Conservation (phyloP, 2,329 filamentous ascomycete genomes). For the Drechmeria coniospora region DNA sequence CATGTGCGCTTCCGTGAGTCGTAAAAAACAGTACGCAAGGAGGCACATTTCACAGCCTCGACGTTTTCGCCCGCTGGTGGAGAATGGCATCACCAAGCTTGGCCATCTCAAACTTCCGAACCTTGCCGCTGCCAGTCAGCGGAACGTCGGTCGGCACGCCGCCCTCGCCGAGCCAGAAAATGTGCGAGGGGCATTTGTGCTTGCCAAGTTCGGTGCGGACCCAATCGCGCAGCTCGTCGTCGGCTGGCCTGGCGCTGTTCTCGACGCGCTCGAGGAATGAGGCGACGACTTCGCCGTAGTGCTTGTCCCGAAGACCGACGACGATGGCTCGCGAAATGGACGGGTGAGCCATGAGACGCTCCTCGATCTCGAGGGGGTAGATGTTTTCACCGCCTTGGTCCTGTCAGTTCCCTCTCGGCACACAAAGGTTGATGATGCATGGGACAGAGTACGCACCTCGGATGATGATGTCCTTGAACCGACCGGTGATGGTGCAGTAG, state of each 20-base stretch:
- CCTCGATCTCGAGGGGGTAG: constrained; percentile 63
- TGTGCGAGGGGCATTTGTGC: constrained; percentile 54
- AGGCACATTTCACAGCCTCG: constrained; percentile 25
- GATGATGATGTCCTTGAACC: constrained; percentile 71
- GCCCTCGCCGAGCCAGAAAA: constrained; percentile 61
- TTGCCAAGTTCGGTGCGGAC: constrained; percentile 43
- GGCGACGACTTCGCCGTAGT: constrained; percentile 59
- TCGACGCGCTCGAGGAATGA: constrained; percentile 39
- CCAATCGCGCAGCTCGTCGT: constrained; percentile 46
- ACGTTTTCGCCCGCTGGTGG: constrained; percentile 27
- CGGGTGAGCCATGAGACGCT: constrained; percentile 51
- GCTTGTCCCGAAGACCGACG: constrained; percentile 51
- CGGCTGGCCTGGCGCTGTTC: constrained; percentile 23
- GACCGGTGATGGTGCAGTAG: constrained; percentile 57
- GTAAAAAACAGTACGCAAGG: too few relatives aligned
- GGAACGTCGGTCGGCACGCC: constrained; percentile 40
- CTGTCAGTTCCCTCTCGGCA: constrained; percentile 9
- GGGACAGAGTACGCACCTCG: constrained; percentile 29
- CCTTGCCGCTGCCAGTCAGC: constrained; percentile 57
- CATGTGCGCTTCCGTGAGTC: background rate
- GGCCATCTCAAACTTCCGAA: constrained; percentile 51
- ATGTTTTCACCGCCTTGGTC: constrained; percentile 60
- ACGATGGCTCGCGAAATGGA: constrained; percentile 50
- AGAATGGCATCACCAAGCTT: constrained; percentile 38
- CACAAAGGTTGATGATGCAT: constrained; percentile 5